Base-by-base conservation (phyloP, 768 basidiomycete genomes). In the Clavaria fumosa region DNA sequence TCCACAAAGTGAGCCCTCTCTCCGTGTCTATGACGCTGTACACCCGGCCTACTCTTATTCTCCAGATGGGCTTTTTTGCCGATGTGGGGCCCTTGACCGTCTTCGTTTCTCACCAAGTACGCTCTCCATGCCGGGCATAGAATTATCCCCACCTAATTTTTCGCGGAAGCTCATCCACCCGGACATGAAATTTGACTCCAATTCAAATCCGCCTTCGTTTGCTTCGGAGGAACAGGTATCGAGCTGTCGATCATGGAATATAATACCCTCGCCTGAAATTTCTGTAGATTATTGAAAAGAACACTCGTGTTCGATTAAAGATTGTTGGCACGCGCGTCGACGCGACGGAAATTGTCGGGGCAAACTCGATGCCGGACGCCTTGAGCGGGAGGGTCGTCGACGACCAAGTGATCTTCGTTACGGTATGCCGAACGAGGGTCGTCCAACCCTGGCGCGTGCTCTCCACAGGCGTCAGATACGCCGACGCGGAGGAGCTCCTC, bases 31-130 rank as follows among this genome's bases (percentile, higher is more conserved):
- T 9, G 9, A 4, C 12, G 19, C 6, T 4, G 6, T 23, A 26
- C 14, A 10, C 38, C 7, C 28, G 5, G 4, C 22, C 12, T 19
- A 21, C 24, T 31, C 15, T 14, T 2, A n/a, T 5, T 45, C n/a
- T n/a, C n/a, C n/a, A 96, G 93, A 95, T 96, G 90, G 95, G 95
- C 2, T 95, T 99, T 61, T 96, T 96, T 47, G 88, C 86, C 36
- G 89, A 95, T 45, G 90, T 91, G 33, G 95, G 95, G 22, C 95
- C 95, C 10, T 53, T 97, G 42, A 75, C 76, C 18, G 88, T 95
- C 34, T 99, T 99, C 55, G 85, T 97, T 18, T 93, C 91, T 9
- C 85, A 86, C 48, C 91, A 95, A 63, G 93, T 95, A 45, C 44
- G 72, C 23, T 6, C 44, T 36, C 35, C 31, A 35, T 35, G 32